These are phyloP conservation scores for Penicillium sclerotigenum DNA, from an alignment of 2,329 filamentous ascomycete species.

Conservation along the genomic window DNA sequence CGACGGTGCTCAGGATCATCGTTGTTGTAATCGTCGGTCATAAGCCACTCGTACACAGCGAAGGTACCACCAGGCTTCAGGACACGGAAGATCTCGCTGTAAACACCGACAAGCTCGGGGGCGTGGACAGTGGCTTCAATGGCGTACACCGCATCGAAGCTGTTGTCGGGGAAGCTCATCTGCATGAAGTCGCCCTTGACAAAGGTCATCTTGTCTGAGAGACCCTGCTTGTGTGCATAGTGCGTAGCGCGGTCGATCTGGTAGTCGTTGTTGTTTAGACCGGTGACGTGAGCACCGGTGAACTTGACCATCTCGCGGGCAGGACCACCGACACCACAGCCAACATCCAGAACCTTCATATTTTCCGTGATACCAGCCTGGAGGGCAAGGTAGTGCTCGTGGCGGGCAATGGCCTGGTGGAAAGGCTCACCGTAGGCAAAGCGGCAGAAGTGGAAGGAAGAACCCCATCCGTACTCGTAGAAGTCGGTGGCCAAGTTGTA, in stretches of 20 bases:
- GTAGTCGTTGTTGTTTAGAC: constrained; percentile 99
- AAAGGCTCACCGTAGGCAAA: constrained; percentile 85
- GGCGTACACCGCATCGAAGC: constrained; percentile 91
- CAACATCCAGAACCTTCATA: constrained; percentile 91
- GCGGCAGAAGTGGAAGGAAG: constrained; percentile 96
- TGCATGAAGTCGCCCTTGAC: constrained; percentile 99
- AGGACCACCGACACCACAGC: constrained; percentile 93
- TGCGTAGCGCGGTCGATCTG: constrained; percentile 90
- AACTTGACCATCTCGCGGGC: constrained; percentile 97
- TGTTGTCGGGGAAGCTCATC: constrained; percentile 91
- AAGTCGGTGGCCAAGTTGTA: constrained; percentile 96
- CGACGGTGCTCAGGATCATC: constrained; percentile 79
- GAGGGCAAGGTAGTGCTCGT: constrained; percentile 96
- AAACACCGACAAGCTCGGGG: constrained; percentile 83
- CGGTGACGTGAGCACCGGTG: constrained; percentile 80
- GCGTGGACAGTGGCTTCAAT: constrained; percentile 98
- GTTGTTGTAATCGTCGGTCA: constrained; percentile 95
- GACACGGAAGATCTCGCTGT: constrained; percentile 90
- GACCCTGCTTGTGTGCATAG: constrained; percentile 77
- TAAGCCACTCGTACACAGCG: constrained; percentile 98
- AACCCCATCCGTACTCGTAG: constrained; percentile 96
- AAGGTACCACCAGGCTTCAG: constrained; percentile 95
- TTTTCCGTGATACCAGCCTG: constrained; percentile 79
- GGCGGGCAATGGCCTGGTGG: constrained; percentile 85
- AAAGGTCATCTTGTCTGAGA: constrained; percentile 76